Evolutionary conservation across 371 early-diverging fungal genomes (phyloP).

Genomic region (Mortierella sp.): DNA sequence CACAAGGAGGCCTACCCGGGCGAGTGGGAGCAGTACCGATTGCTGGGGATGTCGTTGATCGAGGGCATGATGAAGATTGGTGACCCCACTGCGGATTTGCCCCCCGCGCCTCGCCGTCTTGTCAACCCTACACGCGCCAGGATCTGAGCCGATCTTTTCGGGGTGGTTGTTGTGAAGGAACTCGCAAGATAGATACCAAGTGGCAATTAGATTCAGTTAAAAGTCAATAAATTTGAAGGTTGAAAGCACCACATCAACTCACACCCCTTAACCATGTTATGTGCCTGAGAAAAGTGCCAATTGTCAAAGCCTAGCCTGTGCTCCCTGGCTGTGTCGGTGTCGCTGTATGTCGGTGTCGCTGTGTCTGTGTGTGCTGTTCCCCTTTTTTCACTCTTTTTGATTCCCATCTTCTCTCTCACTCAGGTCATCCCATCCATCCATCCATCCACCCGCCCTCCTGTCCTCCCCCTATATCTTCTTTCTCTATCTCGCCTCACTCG

Average conservation of each 20-base stretch:
- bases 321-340: constrained; percentile 2
- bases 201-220: too few relatives aligned
- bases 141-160: constrained; percentile 21
- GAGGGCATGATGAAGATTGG: constrained; percentile 59
- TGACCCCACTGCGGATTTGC: constrained; percentile 25
- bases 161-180: background rate
- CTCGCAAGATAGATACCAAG: too few relatives aligned
- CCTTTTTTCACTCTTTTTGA: background rate
- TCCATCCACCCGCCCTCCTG: background rate
- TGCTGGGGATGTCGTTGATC: constrained; percentile 47
- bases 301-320: background rate
- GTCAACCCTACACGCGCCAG: constrained; percentile 46
- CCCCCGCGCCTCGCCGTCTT: constrained; percentile 33
- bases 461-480: background rate
- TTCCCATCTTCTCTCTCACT: background rate
- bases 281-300: constrained; percentile 1
- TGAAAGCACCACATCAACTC: too few relatives aligned
- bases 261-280: background rate
- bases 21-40: constrained; percentile 55
- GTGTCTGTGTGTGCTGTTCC: background rate
- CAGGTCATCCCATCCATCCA: background rate
- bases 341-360: background rate
- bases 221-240: too few relatives aligned
- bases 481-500: background rate
- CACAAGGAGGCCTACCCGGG: constrained; percentile 50